A percentile compares a stretch with the other conserved stretches of the same genome.
phyloP scores from a whole-genome alignment of 345 rosid species.

The Boechera retrofracta region DNA sequence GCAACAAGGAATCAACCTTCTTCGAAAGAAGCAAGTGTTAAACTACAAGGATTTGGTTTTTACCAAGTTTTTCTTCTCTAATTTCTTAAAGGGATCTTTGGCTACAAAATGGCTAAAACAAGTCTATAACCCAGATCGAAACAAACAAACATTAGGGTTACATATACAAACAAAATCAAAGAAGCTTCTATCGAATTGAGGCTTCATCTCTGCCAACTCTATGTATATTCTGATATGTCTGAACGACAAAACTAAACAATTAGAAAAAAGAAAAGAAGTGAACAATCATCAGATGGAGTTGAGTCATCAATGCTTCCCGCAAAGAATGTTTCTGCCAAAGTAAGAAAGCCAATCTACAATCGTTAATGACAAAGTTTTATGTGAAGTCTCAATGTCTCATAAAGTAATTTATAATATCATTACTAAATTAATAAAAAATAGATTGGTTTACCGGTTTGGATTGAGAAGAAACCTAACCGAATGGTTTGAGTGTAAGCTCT shows the following conservation, averaged over 20 bases:
- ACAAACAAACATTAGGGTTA: neutral
- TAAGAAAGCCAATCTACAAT: neutral
- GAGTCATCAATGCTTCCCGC: conserved; percentile 17
- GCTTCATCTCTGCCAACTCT: neutral
- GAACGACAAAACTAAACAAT: neutral
- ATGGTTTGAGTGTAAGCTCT: no score
- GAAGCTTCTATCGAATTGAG: neutral
- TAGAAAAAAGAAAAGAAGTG: neutral
- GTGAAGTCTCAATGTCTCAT: no score
- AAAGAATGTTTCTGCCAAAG: conserved; percentile 7
- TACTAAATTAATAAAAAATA: no score
- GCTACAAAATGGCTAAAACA: neutral
- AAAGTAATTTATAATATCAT: no score
- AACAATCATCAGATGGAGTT: neutral
- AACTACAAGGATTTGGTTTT: neutral
- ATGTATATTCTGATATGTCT: neutral
- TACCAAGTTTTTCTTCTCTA: neutral
- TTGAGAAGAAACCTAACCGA: no score
- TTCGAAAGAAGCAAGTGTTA: neutral
- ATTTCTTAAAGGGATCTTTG: neutral
- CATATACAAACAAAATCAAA: neutral
- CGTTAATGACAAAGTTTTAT: neutral
- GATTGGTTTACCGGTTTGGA: no score
- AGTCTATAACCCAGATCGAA: no score
- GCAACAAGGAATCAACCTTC: neutral